A percentile compares a stretch with the other conserved stretches of the same genome.
Conservation (phyloP, 352 stramenopile species). For the Phytophthora meadii region DNA sequence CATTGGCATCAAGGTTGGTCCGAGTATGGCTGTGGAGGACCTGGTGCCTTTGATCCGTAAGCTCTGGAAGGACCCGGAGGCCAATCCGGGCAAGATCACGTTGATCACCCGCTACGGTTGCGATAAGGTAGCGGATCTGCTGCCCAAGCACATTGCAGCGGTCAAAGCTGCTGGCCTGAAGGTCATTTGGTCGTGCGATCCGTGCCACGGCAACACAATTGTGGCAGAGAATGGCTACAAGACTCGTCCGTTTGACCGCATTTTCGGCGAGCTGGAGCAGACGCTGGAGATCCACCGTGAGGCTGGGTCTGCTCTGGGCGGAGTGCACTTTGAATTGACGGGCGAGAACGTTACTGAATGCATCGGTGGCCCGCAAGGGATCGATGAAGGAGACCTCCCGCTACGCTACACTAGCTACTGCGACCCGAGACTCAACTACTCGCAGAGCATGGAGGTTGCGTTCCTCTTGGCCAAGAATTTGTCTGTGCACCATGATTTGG, state of each 20-base stretch:
- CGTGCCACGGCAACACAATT: conserved; percentile 98
- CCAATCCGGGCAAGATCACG: conserved; percentile 96
- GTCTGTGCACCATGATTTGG: conserved; percentile 70
- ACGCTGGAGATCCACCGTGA: conserved; percentile 98
- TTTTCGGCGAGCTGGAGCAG: conserved; percentile 96
- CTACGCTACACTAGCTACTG: conserved; percentile 97
- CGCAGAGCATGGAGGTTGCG: conserved; percentile 97
- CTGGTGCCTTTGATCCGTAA: conserved; percentile 95
- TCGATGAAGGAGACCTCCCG: conserved; percentile 94
- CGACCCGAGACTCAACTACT: conserved; percentile 98
- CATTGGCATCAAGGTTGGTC: conserved; percentile 98
- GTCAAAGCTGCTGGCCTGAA: conserved; percentile 95
- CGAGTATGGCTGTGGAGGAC: conserved; percentile 95
- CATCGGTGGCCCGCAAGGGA: conserved; percentile 94
- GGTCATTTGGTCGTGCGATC: conserved; percentile 97
- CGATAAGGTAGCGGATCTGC: conserved; percentile 91
- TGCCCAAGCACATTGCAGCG: conserved; percentile 96
- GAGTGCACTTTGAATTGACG: conserved; percentile 98
- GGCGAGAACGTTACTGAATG: conserved; percentile 99
- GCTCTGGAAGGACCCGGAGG: conserved; percentile 93
- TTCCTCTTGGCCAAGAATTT: conserved; percentile 96
- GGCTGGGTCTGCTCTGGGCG: conserved; percentile 93
- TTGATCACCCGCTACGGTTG: conserved; percentile 99
- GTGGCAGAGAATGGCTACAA: conserved; percentile 97
- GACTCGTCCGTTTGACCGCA: conserved; percentile 96